Percentiles rank a stretch among this genome's conserved stretches.
These are phyloP conservation scores for Leccinum ponderosum DNA, from an alignment of 1,284 basidiomycete genomes.

Conservation along the genomic window DNA sequence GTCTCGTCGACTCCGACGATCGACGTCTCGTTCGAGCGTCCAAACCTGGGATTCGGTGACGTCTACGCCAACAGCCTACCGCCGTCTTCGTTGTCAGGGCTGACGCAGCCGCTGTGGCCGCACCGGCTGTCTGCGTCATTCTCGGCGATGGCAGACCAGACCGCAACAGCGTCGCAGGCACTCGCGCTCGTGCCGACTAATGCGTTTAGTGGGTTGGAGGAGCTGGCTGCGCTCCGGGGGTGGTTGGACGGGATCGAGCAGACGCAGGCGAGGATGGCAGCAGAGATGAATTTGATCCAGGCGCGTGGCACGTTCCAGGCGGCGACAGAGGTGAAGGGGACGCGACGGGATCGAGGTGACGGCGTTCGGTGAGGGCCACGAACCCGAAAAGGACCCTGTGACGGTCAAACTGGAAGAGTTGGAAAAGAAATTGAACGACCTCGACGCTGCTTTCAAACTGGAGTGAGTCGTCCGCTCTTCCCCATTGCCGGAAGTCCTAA, in stretches of 20 bases:
- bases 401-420: slow-evolving; percentile 17
- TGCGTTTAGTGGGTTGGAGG: too few species aligned
- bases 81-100: neutral
- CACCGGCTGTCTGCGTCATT: slow-evolving; percentile 39
- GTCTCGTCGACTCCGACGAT: slow-evolving; percentile 20
- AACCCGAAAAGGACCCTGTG: neutral
- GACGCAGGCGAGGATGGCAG: neutral
- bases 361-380: neutral
- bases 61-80: neutral
- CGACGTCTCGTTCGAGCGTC: slow-evolving; percentile 17
- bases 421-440: slow-evolving; percentile 22
- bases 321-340: neutral
- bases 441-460: slow-evolving; percentile 20
- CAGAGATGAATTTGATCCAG: slow-evolving; percentile 17
- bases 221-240: too few species aligned
- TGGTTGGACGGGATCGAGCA: too few species aligned
- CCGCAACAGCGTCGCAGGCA: slow-evolving; percentile 41
- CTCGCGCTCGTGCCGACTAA: slow-evolving; percentile 36
- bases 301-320: slow-evolving; percentile 7
- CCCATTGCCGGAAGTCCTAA: neutral
- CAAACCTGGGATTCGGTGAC: neutral
- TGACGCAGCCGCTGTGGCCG: slow-evolving; percentile 26
- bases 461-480: slow-evolving; percentile 13
- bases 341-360: neutral
- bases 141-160: slow-evolving; percentile 41